Evolutionary conservation across 1,139 yeast species (phyloP).

Genomic region (Saccharomyces hybrid): DNA sequence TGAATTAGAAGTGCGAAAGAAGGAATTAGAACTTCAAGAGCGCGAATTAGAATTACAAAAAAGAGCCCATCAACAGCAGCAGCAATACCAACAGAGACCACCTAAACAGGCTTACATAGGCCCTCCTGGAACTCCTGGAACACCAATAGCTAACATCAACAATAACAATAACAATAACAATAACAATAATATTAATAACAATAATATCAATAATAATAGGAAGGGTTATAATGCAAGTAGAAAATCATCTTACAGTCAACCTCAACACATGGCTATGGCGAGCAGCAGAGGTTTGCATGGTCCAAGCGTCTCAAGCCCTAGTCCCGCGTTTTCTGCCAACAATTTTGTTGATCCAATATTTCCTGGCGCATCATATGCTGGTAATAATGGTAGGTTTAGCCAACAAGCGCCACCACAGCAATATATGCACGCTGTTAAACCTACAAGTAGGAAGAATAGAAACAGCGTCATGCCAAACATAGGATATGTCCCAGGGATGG

Average conservation of each 20-base stretch:
- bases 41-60: slow-evolving; percentile 35
- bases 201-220: slow-evolving; percentile 1
- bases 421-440: slow-evolving; percentile 21
- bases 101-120: not conserved
- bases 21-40: slow-evolving; percentile 38
- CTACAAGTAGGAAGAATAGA: slow-evolving; percentile 31
- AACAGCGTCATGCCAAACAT: slow-evolving; percentile 24
- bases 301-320: slow-evolving; percentile 15
- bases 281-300: slow-evolving; percentile 24
- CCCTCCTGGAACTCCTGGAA: not conserved
- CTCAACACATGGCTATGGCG: slow-evolving; percentile 11
- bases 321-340: slow-evolving; percentile 9
- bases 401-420: slow-evolving; percentile 7
- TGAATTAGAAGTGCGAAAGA: slow-evolving; percentile 38
- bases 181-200: not conserved
- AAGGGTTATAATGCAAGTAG: slow-evolving; percentile 7
- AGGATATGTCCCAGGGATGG: slow-evolving; percentile 28
- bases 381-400: slow-evolving; percentile 6
- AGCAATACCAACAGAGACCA: slow-evolving; percentile 4
- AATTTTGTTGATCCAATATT: slow-evolving; percentile 19
- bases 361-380: slow-evolving; percentile 8
- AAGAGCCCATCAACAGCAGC: slow-evolving; percentile 22
- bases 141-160: slow-evolving; percentile 7
- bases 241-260: slow-evolving; percentile 16
- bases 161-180: slow-evolving; percentile 1